Conservation (phyloP, 805 yeast genomes). For the Pichia cephalocereana region DNA sequence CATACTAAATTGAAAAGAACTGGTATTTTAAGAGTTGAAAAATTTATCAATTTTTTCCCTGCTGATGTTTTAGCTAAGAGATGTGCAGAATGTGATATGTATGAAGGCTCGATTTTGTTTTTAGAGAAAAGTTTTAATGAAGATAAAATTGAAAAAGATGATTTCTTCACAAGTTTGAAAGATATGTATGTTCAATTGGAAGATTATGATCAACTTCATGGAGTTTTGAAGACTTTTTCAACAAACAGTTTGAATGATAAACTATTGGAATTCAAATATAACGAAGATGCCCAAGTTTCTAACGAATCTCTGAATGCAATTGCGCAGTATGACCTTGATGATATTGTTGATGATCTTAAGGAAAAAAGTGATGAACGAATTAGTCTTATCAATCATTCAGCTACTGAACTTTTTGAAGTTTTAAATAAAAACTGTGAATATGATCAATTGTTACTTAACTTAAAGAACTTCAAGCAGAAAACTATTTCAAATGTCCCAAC, state of each 20-base stretch:
- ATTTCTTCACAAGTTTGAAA: slow-evolving; percentile 48
- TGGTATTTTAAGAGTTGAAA: slow-evolving; percentile 27
- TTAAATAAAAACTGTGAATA: slow-evolving; percentile 69
- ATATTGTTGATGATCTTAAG: background rate
- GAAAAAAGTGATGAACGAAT: slow-evolving; percentile 14
- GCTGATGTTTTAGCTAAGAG: slow-evolving; percentile 64
- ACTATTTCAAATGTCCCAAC: background rate
- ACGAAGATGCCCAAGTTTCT: slow-evolving; percentile 80
- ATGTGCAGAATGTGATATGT: slow-evolving; percentile 75
- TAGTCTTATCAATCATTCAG: slow-evolving; percentile 23
- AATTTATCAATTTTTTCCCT: slow-evolving; percentile 49
- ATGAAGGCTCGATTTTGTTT: slow-evolving; percentile 79
- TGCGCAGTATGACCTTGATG: slow-evolving; percentile 30
- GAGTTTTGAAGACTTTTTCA: slow-evolving; percentile 67
- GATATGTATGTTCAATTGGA: slow-evolving; percentile 78
- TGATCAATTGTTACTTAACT: slow-evolving; percentile 48
- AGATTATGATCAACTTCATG: slow-evolving; percentile 85
- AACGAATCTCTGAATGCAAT: slow-evolving; percentile 73
- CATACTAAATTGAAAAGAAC: slow-evolving; percentile 1
- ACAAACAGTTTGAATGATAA: slow-evolving; percentile 65
- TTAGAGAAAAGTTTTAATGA: slow-evolving; percentile 64
- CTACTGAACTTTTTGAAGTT: slow-evolving; percentile 56
- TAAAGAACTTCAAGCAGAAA: slow-evolving; percentile 27
- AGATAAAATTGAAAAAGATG: slow-evolving; percentile 26
- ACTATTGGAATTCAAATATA: slow-evolving; percentile 70